Base-by-base conservation (phyloP, 2,329 filamentous ascomycete genomes). In the Penicillium sp. region DNA sequence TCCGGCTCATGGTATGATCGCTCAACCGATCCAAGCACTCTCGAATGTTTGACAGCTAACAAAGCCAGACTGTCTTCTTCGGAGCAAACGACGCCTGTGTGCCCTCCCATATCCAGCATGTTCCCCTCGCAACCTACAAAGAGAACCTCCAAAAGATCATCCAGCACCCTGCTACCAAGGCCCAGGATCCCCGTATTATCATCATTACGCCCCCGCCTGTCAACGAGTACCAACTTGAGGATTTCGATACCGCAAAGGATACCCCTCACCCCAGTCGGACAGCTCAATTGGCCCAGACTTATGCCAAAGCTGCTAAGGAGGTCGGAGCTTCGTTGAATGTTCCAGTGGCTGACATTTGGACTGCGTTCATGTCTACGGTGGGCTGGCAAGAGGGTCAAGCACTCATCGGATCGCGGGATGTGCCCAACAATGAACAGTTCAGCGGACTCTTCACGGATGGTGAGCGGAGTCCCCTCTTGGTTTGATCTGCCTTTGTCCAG, bases 1-100 rank as follows among this genome's bases (percentile, higher is more conserved):
- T 80, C 43, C 72, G 76, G 14, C 71, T 81, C 38, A 76, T 81
- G 76, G 79, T 81, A 72, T 53, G 63, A 42, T 43, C 17, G n/a
- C 38, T 37, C 22, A 28, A 17, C 39, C 7, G 1, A 25, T 20
- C 3, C 10, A 8, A 50, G n/a, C 15, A 25, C 25, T 7, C 15
- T 8, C 35, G 3, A 34, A 10, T 47, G 22, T 15, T 20, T 15
- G 8, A 37, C 28, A 34, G 55, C 55, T 65, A 25, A 63, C 47
- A 38, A 35, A 2, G 5, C 34, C 59, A 92, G 90, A 81, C 90
- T 41, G 78, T 96, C 59, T 88, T 96, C 65, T 88, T 97, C 61
- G 95, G 95, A 17, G 91, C 95, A 67, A 98, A 99, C 73, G 95
- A 98, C 76, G 89, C 94, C 3, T 88, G 88, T 56, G 75, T 96